phyloP scores from a whole-genome alignment of 2,329 filamentous ascomycete species.

The Penicillium sp. region DNA sequence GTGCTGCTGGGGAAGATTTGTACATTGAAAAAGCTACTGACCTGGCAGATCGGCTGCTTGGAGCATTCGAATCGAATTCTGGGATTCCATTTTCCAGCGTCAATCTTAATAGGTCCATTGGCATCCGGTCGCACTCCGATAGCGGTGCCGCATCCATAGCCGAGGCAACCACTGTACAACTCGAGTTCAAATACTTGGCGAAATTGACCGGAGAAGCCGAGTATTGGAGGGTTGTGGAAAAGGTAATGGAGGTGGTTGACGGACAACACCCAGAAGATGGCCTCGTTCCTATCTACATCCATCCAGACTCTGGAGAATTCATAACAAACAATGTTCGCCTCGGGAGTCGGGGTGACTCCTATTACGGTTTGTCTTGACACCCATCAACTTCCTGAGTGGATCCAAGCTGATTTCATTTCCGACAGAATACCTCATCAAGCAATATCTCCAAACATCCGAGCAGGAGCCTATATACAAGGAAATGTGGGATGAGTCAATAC shows the following conservation, averaged over 20 bases:
- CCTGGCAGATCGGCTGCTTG: constrained; percentile 79
- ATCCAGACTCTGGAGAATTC: constrained; percentile 75
- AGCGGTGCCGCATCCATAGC: constrained; percentile 89
- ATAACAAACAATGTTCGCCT: constrained; percentile 82
- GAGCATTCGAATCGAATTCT: constrained; percentile 82
- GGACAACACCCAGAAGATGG: constrained; percentile 76
- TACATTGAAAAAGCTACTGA: constrained; percentile 96
- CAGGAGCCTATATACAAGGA: constrained; percentile 83
- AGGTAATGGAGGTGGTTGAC: constrained; percentile 88
- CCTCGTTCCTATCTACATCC: constrained; percentile 87
- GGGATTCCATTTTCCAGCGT: constrained; percentile 90
- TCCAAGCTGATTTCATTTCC: background rate
- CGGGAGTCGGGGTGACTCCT: constrained; percentile 92
- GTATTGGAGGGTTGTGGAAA: constrained; percentile 91
- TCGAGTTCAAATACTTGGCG: constrained; percentile 95
- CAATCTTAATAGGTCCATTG: constrained; percentile 74
- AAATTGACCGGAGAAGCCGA: constrained; percentile 89
- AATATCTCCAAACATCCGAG: constrained; percentile 89
- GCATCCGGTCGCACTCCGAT: constrained; percentile 79
- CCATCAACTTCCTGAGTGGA: background rate
- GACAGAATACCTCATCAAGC: constrained; percentile 91
- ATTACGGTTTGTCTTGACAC: constrained; percentile 62
- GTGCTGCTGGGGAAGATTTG: constrained; percentile 76
- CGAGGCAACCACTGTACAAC: constrained; percentile 85
- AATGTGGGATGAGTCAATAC: constrained; percentile 87